These are phyloP conservation scores for Endoconidiophora polonica DNA, from an alignment of 2,329 filamentous ascomycete species.

Conservation along the genomic window DNA sequence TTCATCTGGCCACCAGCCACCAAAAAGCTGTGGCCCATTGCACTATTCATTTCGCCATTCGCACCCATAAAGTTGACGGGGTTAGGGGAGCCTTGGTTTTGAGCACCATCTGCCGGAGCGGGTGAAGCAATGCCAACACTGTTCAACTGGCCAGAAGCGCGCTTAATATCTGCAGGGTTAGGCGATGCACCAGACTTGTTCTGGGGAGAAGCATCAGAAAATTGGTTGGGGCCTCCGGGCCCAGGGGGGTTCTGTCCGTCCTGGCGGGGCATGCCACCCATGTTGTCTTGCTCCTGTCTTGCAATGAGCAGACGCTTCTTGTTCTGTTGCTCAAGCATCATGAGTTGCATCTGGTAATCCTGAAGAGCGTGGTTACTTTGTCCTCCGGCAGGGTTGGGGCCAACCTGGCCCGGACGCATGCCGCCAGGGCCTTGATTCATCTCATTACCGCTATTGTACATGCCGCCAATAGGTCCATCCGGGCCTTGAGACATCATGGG, in stretches of 20 bases:
- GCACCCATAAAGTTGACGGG: slow-evolving; percentile 46
- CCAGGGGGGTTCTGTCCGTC: slow-evolving; percentile 36
- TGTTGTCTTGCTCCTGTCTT: slow-evolving; percentile 56
- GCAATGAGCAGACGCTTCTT: slow-evolving; percentile 77
- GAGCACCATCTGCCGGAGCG: slow-evolving; percentile 45
- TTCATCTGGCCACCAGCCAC: slow-evolving; percentile 39
- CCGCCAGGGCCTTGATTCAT: slow-evolving; percentile 35
- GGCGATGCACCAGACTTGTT: slow-evolving; percentile 56
- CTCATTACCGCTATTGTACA: slow-evolving; percentile 41
- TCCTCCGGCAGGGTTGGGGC: slow-evolving; percentile 25
- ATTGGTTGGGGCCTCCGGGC: slow-evolving; percentile 41
- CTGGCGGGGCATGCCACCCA: slow-evolving; percentile 31
- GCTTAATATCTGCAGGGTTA: slow-evolving; percentile 64
- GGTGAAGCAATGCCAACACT: slow-evolving; percentile 53
- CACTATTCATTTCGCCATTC: slow-evolving; percentile 37
- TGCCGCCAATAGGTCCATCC: slow-evolving; percentile 41
- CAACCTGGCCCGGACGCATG: slow-evolving; percentile 39
- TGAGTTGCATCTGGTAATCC: slow-evolving; percentile 80
- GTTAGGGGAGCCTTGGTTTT: slow-evolving; percentile 49
- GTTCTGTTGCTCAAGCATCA: slow-evolving; percentile 75
- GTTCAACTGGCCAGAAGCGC: slow-evolving; percentile 57
- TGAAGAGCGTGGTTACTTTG: slow-evolving; percentile 62
- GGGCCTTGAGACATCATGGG: slow-evolving; percentile 65
- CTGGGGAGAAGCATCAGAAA: slow-evolving; percentile 53
- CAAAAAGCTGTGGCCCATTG: slow-evolving; percentile 40